Base-by-base conservation (phyloP, 345 rosid genomes). In the Trapa incisa region DNA sequence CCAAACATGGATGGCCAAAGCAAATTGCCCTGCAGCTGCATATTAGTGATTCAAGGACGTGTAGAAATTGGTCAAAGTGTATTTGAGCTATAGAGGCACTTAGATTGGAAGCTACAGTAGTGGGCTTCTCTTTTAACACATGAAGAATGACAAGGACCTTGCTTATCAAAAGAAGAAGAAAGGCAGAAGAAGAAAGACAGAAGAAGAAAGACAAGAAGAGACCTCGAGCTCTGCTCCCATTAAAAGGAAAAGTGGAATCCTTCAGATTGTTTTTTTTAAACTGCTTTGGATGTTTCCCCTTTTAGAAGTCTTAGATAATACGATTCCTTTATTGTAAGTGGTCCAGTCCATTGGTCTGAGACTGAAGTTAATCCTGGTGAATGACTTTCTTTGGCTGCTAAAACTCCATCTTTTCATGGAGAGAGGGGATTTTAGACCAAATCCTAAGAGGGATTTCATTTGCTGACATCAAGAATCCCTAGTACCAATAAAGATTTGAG, bases 211-310 rank as follows among this genome's bases (percentile, higher is more conserved):
- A 54, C 64, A 14, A 45, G 68, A 45, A 2, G 48, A 45, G 12
- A 45, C 81, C 80, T 84, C 80, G 82, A 82, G 84, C 80, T 68
- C 13, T 75, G 89, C 66, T 82, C 82, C 86, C 84, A 82, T 73
- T 71, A 70, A 14, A 56, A 53, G 67, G 72, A 50, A 62, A 62
- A 64, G 69, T 67, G 17, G 9, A 22, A 48, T 37, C 53, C 62
- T 71, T 71, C 64, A 65, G 0, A 13, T 53, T 7, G 48, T 53
- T 17, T 53, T 17, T 50, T 50, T 16, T 10, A 15, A 22, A 33
- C 60, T n/a, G n/a, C 60, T 54, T 54, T 54, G 33, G 35, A n/a
- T n/a, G n/a, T 4, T 52, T 52, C 29, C 57, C 37, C 36, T 57
- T 22, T 57, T 58, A 58, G 38, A 58, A 58, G 63, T 58, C 32